These are phyloP conservation scores for Inga leiocalycina DNA, from an alignment of 306 rosid species.

Conservation along the genomic window DNA sequence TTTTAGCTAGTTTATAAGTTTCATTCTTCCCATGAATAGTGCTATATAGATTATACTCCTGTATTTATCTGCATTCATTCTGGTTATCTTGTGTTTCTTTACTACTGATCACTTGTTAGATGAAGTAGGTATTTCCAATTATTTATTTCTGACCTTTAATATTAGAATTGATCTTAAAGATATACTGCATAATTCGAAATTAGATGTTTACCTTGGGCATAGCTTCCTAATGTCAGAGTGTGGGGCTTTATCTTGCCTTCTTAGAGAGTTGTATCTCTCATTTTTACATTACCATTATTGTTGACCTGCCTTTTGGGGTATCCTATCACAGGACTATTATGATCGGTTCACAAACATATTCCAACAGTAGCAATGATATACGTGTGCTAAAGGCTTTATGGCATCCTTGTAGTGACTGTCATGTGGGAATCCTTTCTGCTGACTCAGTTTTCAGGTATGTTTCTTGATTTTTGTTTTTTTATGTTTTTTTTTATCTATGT, in stretches of 20 bases:
- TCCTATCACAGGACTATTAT: constrained; percentile 64
- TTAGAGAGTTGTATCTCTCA: neutral
- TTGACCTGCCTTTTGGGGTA: neutral
- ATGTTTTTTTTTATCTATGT: neutral
- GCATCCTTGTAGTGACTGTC: constrained; percentile 86
- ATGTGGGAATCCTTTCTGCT: constrained; percentile 91
- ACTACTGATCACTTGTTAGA: neutral
- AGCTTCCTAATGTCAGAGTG: constrained; percentile 11
- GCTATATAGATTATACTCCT: neutral
- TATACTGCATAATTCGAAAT: constrained; percentile 13
- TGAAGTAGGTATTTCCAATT: neutral
- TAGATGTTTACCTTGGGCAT: constrained; percentile 19
- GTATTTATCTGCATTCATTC: neutral
- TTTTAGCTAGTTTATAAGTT: neutral
- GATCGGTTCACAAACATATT: constrained; percentile 66
- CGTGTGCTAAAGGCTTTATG: constrained; percentile 71
- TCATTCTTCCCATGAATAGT: neutral
- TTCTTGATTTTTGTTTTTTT: constrained; percentile 11
- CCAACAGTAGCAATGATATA: constrained; percentile 50
- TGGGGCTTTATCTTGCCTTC: constrained; percentile 1
- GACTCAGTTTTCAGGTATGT: constrained; percentile 91
- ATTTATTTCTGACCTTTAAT: constrained; percentile 1
- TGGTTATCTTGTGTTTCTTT: constrained; percentile 33
- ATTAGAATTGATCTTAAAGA: constrained; percentile 1
- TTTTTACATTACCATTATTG: neutral